phyloP scores from a whole-genome alignment of 495 filamentous ascomycete species.

The Lasiosphaeria miniovina region DNA sequence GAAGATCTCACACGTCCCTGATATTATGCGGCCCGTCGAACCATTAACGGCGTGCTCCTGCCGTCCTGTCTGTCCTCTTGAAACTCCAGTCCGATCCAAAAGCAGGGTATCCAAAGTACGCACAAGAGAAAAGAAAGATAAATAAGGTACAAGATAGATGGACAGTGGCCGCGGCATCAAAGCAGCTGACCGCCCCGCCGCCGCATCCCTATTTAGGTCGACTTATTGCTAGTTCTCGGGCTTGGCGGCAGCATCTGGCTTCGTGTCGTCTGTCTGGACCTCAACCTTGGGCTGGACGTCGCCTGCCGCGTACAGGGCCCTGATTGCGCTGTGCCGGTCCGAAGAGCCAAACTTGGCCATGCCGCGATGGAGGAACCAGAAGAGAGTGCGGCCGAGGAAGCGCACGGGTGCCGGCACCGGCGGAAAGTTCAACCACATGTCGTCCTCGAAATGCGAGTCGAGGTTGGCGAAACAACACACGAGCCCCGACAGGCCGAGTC shows the following conservation, averaged over 20 bases:
- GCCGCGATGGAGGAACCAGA: constrained; percentile 27
- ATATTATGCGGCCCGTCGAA: too few species aligned
- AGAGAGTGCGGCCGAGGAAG: constrained; percentile 21
- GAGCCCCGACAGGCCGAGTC: constrained; percentile 18
- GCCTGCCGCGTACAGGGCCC: constrained; percentile 22
- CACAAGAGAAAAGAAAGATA: too few species aligned
- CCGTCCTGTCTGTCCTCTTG: too few species aligned
- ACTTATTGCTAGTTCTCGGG: neutral
- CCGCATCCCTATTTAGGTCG: too few species aligned
- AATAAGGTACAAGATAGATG: too few species aligned
- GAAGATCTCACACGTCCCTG: too few species aligned
- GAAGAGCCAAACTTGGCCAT: constrained; percentile 35
- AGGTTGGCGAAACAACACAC: constrained; percentile 37
- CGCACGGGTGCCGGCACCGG: constrained; percentile 28
- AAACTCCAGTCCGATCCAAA: too few species aligned
- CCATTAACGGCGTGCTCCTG: too few species aligned
- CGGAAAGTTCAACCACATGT: constrained; percentile 32
- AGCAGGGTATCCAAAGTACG: too few species aligned
- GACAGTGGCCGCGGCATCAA: too few species aligned
- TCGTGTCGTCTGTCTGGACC: neutral
- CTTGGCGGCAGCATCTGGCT: neutral
- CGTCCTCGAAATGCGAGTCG: constrained; percentile 41
- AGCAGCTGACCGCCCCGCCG: too few species aligned
- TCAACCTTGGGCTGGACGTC: too few species aligned
- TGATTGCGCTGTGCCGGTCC: constrained; percentile 27